Evolutionary conservation across 2,329 filamentous ascomycete genomes (phyloP), one percentile per base, ranked within the genome.

Genomic region (Lachnellula suecica): DNA sequence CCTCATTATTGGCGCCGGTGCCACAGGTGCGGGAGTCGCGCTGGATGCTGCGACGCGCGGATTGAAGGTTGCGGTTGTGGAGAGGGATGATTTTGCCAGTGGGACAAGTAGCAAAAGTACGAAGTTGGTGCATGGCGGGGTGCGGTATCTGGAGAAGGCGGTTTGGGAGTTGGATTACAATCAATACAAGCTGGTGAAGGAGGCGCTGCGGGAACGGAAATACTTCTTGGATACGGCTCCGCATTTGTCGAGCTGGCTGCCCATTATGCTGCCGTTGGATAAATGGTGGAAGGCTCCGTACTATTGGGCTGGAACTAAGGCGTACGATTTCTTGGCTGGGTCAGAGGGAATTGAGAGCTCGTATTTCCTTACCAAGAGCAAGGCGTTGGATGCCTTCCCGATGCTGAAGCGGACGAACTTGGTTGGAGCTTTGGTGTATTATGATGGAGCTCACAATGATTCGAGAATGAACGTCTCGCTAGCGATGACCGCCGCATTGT

Each of bases 361-460:
- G 5, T 95, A 95, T 73, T 95, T 95, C 69, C 74, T 95, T 66
- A 92, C 89, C 22, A 87, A 86, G 70, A 92, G 87, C 69, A 93
- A 93, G 72, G 89, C 90, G 8, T 76, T 95, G 57, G 89, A 93
- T 68, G 88, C 88, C 2, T 95, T 95, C 67, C 91, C 91, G 7
- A 94, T 95, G 90, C 72, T 95, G 59, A 92, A 90, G 73, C 87
- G 84, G 66, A 85, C 88, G 38, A 84, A 87, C 59, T 75, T 95
- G 13, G 81, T 91, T 41, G 91, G 91, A 55, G 89, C 90, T 52
- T 74, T 95, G 64, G 90, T 95, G 22, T 96, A 96, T 76, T 95
- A 95, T 68, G 90, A 96, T 73, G 91, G 91, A 62, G 89, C 89
- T 25, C 91, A 96, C 73, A 96, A 96, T 66, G 91, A 96, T 70